Evolutionary conservation across 2,329 filamentous ascomycete species (phyloP), one percentile per base, ranked within the genome.

Genomic region (Neonectria hederae): DNA sequence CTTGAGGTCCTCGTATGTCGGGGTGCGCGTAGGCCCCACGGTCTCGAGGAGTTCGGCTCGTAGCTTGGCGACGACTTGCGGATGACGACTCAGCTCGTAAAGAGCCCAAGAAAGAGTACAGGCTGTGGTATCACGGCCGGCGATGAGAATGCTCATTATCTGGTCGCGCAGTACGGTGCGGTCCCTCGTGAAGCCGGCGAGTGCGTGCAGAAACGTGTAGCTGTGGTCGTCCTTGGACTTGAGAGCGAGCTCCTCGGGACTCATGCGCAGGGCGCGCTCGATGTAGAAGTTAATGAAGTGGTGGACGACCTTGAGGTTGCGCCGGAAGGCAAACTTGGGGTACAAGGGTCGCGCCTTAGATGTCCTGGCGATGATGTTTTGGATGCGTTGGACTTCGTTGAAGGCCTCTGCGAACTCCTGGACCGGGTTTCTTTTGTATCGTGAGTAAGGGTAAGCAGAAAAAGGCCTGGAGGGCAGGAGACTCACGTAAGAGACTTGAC

Each of bases 51-150:
- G 93, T 78, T 97, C 93, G 24, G 82, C 78, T 24, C 94, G 89
- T 55, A 97, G 84, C 75, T 89, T 92, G 56, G 82, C 76, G 4
- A 93, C 86, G 2, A 88, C 84, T 2, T 87, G 81, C 0, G 93
- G 93, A 69, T 92, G 85, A 17, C 89, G 87, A 40, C 90, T 87
- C 2, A 97, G 84, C 78, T 97, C 93, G 78, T 96, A 97, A 63
- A 97, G 84, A 38, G 87, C 84, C 90, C 93, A 97, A 0, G 89
- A 91, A 0, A 97, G 84, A 0, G 92, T 93, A 17, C 85, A 87
- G 30, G 94, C 94, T 0, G 94, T 97, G 14, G 94, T 97, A 78
- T 97, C 94, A 42, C 92, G 87, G 13, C 93, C 94, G 1, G 94
- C 94, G 17, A 97, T 86, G 3, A 97, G 86, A 11, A 97, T 87